These are phyloP conservation scores for Plasmodium sp. DNA, from an alignment of 169 alveolate genomes.

Conservation along the genomic window DNA sequence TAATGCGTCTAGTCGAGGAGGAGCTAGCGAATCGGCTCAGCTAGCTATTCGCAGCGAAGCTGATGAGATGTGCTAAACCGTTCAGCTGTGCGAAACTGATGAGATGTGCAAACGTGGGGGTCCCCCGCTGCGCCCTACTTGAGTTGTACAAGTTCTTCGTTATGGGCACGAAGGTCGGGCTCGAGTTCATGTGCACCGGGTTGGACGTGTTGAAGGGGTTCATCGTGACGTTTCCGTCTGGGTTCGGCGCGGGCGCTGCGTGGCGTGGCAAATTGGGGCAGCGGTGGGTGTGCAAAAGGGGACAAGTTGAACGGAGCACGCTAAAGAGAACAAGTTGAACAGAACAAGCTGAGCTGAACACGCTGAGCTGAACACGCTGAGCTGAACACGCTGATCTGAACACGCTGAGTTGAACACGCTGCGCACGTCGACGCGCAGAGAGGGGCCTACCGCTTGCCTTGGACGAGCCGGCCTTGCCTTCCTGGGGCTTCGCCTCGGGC, in stretches of 20 bases:
- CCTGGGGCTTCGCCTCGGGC: constrained; percentile 2
- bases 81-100: not conserved
- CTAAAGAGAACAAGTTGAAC: no score
- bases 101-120: not conserved
- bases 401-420: no score
- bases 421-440: not conserved
- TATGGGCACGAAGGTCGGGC: constrained; percentile 6
- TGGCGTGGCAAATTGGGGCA: not conserved
- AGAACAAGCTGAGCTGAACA: not conserved
- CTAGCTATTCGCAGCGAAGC: not conserved
- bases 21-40: not conserved
- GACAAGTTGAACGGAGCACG: no score
- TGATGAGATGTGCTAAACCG: not conserved
- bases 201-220: constrained; percentile 43
- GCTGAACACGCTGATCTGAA: not conserved
- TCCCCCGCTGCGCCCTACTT: not conserved
- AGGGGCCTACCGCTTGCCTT: constrained; percentile 10
- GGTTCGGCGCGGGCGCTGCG: not conserved
- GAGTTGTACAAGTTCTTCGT: constrained; percentile 44
- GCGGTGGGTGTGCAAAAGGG: no score
- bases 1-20: not conserved
- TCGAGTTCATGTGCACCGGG: constrained; percentile 19
- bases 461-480: not conserved
- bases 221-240: constrained; percentile 37
- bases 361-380: no score